Evolutionary conservation across 2,329 filamentous ascomycete genomes (phyloP).

Genomic region (Alternaria gansuensis): DNA sequence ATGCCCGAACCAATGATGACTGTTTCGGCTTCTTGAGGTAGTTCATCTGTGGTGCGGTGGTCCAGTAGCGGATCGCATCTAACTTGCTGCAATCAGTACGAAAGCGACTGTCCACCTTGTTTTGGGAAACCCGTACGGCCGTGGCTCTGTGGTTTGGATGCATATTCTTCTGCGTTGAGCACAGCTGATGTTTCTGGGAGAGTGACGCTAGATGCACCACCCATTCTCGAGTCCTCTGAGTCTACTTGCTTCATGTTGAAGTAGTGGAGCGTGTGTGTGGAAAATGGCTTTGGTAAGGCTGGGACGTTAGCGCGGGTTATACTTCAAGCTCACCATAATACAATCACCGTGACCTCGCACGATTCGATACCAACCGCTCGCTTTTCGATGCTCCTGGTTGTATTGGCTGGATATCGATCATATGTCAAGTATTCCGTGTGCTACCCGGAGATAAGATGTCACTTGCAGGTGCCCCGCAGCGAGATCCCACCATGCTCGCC

Average conservation of each 20-base stretch:
- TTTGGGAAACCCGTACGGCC: slow-evolving; percentile 36
- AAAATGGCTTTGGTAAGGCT: background rate
- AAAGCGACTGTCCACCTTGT: slow-evolving; percentile 37
- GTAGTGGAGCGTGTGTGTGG: background rate
- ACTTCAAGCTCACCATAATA: background rate
- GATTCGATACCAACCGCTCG: background rate
- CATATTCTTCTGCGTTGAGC: slow-evolving; percentile 34
- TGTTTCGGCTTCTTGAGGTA: slow-evolving; percentile 45
- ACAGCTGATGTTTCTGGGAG: slow-evolving; percentile 20
- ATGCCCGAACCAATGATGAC: slow-evolving; percentile 50
- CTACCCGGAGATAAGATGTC: background rate
- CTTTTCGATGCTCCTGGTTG: background rate
- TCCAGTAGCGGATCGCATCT: slow-evolving; percentile 37
- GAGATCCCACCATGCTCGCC: background rate
- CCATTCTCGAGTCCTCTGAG: slow-evolving; percentile 10
- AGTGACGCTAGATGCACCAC: slow-evolving; percentile 19
- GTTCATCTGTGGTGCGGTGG: slow-evolving; percentile 40
- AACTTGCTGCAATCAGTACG: slow-evolving; percentile 44
- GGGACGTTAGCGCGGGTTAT: background rate
- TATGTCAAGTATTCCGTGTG: background rate
- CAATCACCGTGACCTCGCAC: background rate
- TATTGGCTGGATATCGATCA: background rate
- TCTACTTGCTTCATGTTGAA: slow-evolving; percentile 23
- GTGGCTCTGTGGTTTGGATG: slow-evolving; percentile 16
- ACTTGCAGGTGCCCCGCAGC: background rate